Base-by-base conservation (phyloP, 345 rosid species). In the Pugionium dolabratum region DNA sequence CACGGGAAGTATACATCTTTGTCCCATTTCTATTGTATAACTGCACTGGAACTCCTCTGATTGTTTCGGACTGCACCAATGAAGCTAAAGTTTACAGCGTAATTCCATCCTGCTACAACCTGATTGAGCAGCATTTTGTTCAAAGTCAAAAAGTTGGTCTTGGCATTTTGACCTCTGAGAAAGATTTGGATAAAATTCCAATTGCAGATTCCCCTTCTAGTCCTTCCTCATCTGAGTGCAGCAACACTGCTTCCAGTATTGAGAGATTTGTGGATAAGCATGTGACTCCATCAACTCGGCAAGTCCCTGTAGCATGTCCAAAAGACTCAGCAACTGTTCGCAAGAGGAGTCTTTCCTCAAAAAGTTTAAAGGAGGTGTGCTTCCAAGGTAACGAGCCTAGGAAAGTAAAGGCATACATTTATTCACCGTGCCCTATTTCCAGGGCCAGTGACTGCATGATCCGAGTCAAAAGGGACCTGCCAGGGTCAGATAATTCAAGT, bases 1-100 rank as follows among this genome's bases (percentile, higher is more conserved):
- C 91, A 40, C 84, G 98, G 42, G 95, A 89, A 67, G 83, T 92
- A 63, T 81, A 72, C 59, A 70, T 92, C 69, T 89, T 50, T 69
- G 96, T 86, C 63, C 95, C 98, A 31, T 89, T 79, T 79, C 72
- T 89, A 43, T 74, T 92, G 61, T 89, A 86, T 64, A 92, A 92
- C 66, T 92, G 96, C 75, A 80, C 88, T 62, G 90, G 91, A 63
- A 75, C 89, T 78, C 88, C 91, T 36, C 83, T 92, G 59, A 51
- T 72, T 70, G 72, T 92, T 70, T 78, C 89, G 46, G 86, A 89
- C 75, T 70, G 82, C 62, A 67, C 77, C 18, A 63, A 75, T 61
- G 89, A 80, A 72, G 79, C 76, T 70, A 79, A 73, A 69, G 74
- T 64, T 42, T 62, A 59, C 71, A 81, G 69, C 76, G 76, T 77